A percentile compares a stretch with the other conserved stretches of the same genome.
These are phyloP conservation scores for Flammula alnicola DNA, from an alignment of 1,284 basidiomycete genomes.

Conservation along the genomic window DNA sequence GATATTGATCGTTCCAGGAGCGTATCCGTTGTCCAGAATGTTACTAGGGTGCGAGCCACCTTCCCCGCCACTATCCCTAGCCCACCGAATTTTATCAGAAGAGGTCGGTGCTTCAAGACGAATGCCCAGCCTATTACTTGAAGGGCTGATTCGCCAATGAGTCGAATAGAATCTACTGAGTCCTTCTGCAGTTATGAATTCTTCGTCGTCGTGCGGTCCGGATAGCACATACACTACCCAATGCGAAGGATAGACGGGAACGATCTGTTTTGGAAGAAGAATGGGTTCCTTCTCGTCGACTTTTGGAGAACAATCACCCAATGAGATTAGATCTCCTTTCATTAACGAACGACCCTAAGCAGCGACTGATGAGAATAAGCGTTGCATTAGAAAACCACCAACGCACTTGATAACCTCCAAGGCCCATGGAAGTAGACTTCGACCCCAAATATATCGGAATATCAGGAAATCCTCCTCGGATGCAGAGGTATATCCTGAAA, in stretches of 20 bases:
- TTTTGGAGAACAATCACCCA: conserved; percentile 37
- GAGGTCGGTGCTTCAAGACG: conserved; percentile 44
- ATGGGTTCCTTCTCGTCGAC: conserved; percentile 10
- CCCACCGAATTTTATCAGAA: conserved; percentile 57
- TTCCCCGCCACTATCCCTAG: conserved; percentile 64
- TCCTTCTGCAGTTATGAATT: conserved; percentile 56
- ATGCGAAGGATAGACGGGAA: conserved; percentile 51
- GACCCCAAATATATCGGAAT: conserved; percentile 64
- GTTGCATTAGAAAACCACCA: neutral
- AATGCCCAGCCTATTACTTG: conserved; percentile 67
- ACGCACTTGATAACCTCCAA: conserved; percentile 64
- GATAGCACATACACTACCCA: conserved; percentile 62
- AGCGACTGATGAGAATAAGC: neutral
- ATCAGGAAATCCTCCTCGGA: conserved; percentile 65
- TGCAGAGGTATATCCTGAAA: conserved; percentile 59
- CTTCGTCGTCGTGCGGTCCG: conserved; percentile 68
- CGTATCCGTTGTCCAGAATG: conserved; percentile 73
- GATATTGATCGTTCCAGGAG: conserved; percentile 61
- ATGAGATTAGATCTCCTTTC: conserved; percentile 47
- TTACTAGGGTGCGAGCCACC: conserved; percentile 78
- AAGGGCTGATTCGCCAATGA: conserved; percentile 55
- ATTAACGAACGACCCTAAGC: conserved; percentile 58
- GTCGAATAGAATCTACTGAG: conserved; percentile 52
- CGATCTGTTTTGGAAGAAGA: conserved; percentile 29
- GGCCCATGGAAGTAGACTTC: conserved; percentile 63